phyloP scores from a whole-genome alignment of 1,284 basidiomycete species.

The Ustilago bromivora region DNA sequence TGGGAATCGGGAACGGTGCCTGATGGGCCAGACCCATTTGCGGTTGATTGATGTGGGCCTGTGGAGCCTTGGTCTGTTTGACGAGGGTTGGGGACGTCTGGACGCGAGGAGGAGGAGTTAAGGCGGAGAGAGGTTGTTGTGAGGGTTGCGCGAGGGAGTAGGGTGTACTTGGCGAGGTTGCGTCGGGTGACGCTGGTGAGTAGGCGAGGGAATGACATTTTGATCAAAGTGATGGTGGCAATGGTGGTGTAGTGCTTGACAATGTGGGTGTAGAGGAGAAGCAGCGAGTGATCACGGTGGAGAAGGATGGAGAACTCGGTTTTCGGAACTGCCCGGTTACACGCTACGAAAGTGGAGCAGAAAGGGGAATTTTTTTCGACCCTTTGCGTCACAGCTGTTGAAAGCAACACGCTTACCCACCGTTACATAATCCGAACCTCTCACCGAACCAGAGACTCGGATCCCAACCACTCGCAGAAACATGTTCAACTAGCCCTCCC shows the following conservation, averaged over 20 bases:
- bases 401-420: background rate
- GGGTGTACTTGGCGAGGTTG: background rate
- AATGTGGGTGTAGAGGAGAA: background rate
- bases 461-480: too few species aligned
- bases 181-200: slow-evolving; percentile 9
- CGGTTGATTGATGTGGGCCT: slow-evolving; percentile 10
- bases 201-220: slow-evolving; percentile 2
- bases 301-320: slow-evolving; percentile 6
- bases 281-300: too few species aligned
- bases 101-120: slow-evolving; percentile 9
- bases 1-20: slow-evolving; percentile 20
- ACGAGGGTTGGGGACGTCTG: slow-evolving; percentile 13
- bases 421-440: slow-evolving; percentile 1
- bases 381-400: slow-evolving; percentile 1
- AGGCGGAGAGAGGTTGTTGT: slow-evolving; percentile 9
- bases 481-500: too few species aligned
- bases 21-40: slow-evolving; percentile 25
- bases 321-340: slow-evolving; percentile 19
- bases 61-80: slow-evolving; percentile 31
- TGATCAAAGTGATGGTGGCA: background rate
- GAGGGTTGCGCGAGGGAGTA: background rate
- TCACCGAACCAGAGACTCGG: background rate
- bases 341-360: background rate
- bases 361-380: too few species aligned
- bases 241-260: background rate